phyloP scores from a whole-genome alignment of 352 stramenopile genomes.

The Phytophthora aleatoria region DNA sequence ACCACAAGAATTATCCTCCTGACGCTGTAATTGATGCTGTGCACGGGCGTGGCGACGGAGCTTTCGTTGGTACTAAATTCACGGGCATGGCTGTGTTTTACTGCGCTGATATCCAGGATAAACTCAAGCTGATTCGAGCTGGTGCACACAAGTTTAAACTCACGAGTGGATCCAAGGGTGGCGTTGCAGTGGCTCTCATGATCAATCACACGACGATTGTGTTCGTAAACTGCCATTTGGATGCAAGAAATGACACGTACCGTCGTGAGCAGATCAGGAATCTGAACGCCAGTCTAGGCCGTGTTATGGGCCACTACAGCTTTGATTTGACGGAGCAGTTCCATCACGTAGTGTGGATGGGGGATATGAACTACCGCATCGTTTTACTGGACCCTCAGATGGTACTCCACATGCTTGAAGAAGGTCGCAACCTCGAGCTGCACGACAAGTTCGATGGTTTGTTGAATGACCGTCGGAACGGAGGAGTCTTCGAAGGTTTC shows the following conservation, averaged over 20 bases:
- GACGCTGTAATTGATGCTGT: conserved; percentile 83
- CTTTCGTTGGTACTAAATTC: conserved; percentile 87
- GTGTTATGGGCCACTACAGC: conserved; percentile 77
- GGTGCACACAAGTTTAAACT: conserved; percentile 85
- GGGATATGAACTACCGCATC: conserved; percentile 90
- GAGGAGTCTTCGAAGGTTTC: conserved; percentile 82
- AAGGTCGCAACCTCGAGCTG: conserved; percentile 72
- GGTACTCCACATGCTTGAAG: conserved; percentile 81
- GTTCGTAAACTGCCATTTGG: conserved; percentile 88
- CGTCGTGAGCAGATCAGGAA: conserved; percentile 85
- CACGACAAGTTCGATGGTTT: conserved; percentile 89
- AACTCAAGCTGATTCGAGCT: conserved; percentile 75
- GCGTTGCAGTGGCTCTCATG: conserved; percentile 74
- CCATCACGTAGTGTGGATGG: conserved; percentile 91
- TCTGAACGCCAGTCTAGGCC: conserved; percentile 76
- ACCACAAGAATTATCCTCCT: conserved; percentile 66
- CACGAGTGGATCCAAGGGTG: conserved; percentile 81
- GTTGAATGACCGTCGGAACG: conserved; percentile 75
- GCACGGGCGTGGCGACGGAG: conserved; percentile 76
- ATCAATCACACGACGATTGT: conserved; percentile 81
- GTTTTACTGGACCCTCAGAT: conserved; percentile 74
- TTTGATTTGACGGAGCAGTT: conserved; percentile 89
- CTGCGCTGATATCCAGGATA: conserved; percentile 49
- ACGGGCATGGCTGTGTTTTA: conserved; percentile 86
- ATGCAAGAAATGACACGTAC: conserved; percentile 78